Percentiles rank a stretch among this genome's conserved stretches.
These are phyloP conservation scores for Filobasidium wieringae DNA, from an alignment of 768 basidiomycete genomes.

Conservation along the genomic window DNA sequence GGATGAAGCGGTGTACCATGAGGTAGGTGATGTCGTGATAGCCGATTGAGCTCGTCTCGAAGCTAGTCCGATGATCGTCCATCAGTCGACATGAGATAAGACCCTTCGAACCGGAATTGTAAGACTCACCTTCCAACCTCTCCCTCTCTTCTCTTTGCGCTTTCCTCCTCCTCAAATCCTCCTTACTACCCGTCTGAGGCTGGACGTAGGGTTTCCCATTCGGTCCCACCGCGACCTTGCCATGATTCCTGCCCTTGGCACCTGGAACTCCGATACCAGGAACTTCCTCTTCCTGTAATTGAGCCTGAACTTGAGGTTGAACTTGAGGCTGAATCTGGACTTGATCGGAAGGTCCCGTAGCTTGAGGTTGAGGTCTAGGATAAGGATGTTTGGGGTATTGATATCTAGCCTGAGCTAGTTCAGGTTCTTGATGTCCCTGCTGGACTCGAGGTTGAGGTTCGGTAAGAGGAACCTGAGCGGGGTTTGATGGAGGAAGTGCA, in stretches of 20 bases:
- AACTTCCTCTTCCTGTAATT: background rate
- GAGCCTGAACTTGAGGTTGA: background rate
- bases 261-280: background rate
- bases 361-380: too few species aligned
- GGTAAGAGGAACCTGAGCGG: too few species aligned
- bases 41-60: background rate
- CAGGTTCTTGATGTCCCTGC: too few species aligned
- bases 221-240: background rate
- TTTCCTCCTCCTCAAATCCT: background rate
- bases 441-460: too few species aligned
- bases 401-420: too few species aligned
- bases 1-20: background rate
- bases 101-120: background rate
- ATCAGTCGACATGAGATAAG: background rate
- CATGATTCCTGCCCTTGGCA: background rate
- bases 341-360: too few species aligned
- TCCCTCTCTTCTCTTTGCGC: background rate
- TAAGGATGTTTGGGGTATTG: too few species aligned
- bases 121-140: background rate
- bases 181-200: background rate
- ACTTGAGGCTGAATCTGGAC: background rate
- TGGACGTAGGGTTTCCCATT: background rate
- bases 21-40: background rate
- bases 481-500: background rate
- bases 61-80: background rate